Percentiles rank a stretch among this genome's conserved stretches.
These are phyloP conservation scores for Entonaema liquescens DNA, from an alignment of 495 filamentous ascomycete genomes.

Conservation along the genomic window DNA sequence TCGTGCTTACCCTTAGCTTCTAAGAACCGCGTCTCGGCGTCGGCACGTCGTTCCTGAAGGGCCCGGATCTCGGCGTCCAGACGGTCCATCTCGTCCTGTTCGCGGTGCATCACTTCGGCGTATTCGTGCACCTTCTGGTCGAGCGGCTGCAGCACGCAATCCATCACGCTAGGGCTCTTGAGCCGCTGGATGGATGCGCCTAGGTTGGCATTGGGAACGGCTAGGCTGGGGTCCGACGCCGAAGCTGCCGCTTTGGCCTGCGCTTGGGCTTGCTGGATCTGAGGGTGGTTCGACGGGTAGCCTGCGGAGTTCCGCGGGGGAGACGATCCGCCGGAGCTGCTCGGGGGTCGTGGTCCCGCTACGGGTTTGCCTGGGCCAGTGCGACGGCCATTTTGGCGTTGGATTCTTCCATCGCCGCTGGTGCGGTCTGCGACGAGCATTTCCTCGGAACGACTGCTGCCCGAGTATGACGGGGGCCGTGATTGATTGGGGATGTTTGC, in stretches of 20 bases:
- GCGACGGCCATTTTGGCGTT: constrained; percentile 44
- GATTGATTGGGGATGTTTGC: constrained; percentile 27
- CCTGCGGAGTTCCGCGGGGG: constrained; percentile 28
- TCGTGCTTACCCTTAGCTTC: constrained; percentile 47
- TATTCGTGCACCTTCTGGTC: constrained; percentile 46
- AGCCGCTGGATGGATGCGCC: constrained; percentile 42
- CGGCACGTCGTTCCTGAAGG: constrained; percentile 41
- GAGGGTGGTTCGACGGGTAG: constrained; percentile 28
- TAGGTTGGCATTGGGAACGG: constrained; percentile 7
- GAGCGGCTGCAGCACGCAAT: constrained; percentile 46
- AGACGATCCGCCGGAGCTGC: constrained; percentile 40
- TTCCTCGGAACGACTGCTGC: constrained; percentile 46
- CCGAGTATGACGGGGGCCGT: constrained; percentile 41
- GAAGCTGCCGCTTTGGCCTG: constrained; percentile 30
- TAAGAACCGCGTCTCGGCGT: constrained; percentile 42
- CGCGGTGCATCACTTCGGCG: constrained; percentile 37
- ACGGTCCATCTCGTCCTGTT: constrained; percentile 43
- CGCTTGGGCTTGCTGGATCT: constrained; percentile 34
- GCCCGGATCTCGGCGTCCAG: constrained; percentile 43
- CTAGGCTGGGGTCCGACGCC: constrained; percentile 26
- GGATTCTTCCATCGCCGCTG: constrained; percentile 21
- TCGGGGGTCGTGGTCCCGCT: constrained; percentile 33
- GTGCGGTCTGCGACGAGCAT: constrained; percentile 39
- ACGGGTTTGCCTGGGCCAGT: constrained; percentile 25
- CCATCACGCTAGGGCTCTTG: constrained; percentile 43